Base-by-base conservation (phyloP, 208 protist genomes). In the Trypanosomatidae sp. region DNA sequence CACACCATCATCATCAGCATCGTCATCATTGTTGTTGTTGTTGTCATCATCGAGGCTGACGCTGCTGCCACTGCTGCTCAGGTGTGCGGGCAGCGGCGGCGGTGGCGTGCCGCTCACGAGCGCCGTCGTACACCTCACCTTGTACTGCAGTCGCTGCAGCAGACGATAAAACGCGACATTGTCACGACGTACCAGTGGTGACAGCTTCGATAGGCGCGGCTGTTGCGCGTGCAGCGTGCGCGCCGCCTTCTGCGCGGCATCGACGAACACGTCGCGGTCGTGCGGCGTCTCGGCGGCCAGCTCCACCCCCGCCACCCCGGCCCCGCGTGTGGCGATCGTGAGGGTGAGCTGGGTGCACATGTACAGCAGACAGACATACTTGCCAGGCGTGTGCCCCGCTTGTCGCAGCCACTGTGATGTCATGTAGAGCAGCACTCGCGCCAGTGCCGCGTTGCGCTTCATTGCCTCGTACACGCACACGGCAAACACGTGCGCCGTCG, bases 391-490 rank as follows among this genome's bases (percentile, higher is more conserved):
- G 54, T 81, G 66, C 37, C 54, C 58, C 6, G 62, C 39, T 59
- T 90, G 73, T 59, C 63, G 74, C 62, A 83, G 70, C 81, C 85
- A 93, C 33, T 84, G 64, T 10, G 80, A 78, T 15, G 89, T 54
- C 71, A 88, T 86, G 52, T 75, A 84, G 37, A 93, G 64, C 45
- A 93, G 67, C 6, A 87, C 78, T 11, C 80, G 72, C 10, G 80
- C 57, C 6, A 93, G 66, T 19, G 76, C 58, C 15, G 80, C 66
- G 55, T 76, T 88, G 33, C 85, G 85, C 57, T 88, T 89, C 69
- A 93, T 80, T 30, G 80, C 63, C 41, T 93, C 85, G 56, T 85
- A 93, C 50, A 83, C 63, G 77, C 89, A 86, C 22, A 93, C 73
- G 4, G 72, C 55, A 51, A 93, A 93, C 19, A 88, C 43, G 38